phyloP scores from a whole-genome alignment of 2,329 filamentous ascomycete species.

The Clonostachys chloroleuca region DNA sequence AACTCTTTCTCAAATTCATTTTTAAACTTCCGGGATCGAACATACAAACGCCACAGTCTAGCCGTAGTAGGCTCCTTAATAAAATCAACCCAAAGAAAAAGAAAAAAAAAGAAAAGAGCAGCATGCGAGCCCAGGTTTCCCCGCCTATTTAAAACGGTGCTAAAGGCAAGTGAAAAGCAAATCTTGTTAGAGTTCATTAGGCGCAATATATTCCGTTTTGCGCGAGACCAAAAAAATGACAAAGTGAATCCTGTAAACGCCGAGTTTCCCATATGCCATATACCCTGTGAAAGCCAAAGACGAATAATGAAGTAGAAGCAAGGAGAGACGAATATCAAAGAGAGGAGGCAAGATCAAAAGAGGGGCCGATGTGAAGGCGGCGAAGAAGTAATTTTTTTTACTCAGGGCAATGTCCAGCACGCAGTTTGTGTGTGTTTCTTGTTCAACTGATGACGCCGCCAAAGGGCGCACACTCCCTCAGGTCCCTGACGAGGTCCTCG shows the following conservation, averaged over 20 bases:
- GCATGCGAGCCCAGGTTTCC: not conserved
- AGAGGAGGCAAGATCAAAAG: not conserved
- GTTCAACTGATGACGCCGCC: constrained; percentile 49
- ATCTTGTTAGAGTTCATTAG: not conserved
- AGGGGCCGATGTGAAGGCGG: too few relatives aligned
- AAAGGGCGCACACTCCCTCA: constrained; percentile 75
- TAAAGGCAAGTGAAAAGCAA: not conserved
- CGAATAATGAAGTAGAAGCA: not conserved
- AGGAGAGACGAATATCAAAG: constrained; percentile 2
- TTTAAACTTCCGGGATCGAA: constrained; percentile 1
- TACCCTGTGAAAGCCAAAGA: not conserved
- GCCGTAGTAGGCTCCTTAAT: not conserved
- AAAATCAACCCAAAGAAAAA: constrained; percentile 7
- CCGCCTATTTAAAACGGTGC: not conserved
- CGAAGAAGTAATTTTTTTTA: too few relatives aligned
- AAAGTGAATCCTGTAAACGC: not conserved
- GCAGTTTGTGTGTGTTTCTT: not conserved
- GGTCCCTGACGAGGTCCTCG: constrained; percentile 78
- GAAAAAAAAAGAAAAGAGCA: not conserved
- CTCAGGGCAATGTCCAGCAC: not conserved
- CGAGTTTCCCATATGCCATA: not conserved
- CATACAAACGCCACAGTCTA: not conserved
- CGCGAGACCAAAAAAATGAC: not conserved
- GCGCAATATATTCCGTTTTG: not conserved
- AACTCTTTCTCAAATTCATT: too few relatives aligned